Conservation (phyloP, 2,329 filamentous ascomycete species). For the Cyanodermella asteris region DNA sequence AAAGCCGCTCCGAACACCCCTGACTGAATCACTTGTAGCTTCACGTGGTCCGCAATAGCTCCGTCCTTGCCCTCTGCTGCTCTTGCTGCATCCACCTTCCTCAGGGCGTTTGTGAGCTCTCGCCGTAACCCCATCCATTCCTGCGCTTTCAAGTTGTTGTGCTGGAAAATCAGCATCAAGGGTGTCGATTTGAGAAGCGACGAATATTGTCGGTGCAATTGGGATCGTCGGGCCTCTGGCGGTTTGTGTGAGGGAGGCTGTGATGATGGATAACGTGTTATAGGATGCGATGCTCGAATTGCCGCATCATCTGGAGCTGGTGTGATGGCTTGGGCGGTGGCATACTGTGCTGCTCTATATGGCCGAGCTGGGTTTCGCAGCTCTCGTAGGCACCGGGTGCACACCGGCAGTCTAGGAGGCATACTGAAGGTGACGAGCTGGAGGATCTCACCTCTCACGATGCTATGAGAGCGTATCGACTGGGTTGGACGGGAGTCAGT, state of each 20-base stretch:
- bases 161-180: constrained; percentile 67
- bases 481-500: too few relatives aligned
- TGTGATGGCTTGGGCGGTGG: constrained; percentile 28
- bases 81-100: constrained; percentile 45
- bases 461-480: too few relatives aligned
- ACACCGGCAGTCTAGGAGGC: constrained; percentile 1
- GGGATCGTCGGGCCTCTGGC: constrained; percentile 71
- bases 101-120: constrained; percentile 39
- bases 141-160: constrained; percentile 51
- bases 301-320: constrained; percentile 31
- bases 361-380: constrained; percentile 12
- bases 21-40: constrained; percentile 68
- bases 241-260: constrained; percentile 78
- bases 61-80: constrained; percentile 33
- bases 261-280: constrained; percentile 33
- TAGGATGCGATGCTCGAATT: constrained; percentile 19
- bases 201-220: constrained; percentile 69
- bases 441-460: too few relatives aligned
- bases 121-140: constrained; percentile 55
- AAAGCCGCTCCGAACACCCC: constrained; percentile 75
- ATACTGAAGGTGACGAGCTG: constrained; percentile 1
- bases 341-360: constrained; percentile 24
- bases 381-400: constrained; percentile 5
- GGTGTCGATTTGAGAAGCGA: constrained; percentile 71
- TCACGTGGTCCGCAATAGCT: constrained; percentile 37